Evolutionary conservation across 306 rosid species (phyloP).

Genomic region (Herpetospermum pedunculosum): DNA sequence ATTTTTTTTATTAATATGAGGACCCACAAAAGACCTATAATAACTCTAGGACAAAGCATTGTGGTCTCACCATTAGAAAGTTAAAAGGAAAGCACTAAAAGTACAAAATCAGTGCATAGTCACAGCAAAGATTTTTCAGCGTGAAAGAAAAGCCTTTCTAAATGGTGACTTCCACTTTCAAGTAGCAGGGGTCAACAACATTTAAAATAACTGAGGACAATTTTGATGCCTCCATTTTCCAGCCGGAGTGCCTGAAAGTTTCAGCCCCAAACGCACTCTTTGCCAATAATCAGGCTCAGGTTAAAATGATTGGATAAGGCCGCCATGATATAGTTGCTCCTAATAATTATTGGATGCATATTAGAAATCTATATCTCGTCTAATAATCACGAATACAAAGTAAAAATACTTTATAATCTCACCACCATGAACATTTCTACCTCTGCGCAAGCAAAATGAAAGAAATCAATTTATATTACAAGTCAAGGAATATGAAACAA

Average conservation of each 20-base stretch:
- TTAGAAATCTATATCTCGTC: too few species aligned
- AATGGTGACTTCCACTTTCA: background rate
- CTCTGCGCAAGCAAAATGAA: too few species aligned
- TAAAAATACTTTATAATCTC: too few species aligned
- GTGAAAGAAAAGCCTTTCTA: conserved; percentile 2
- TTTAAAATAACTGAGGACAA: background rate
- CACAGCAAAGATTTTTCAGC: background rate
- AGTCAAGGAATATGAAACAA: background rate
- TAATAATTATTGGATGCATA: too few species aligned
- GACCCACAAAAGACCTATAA: background rate
- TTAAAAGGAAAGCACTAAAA: background rate
- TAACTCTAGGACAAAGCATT: background rate
- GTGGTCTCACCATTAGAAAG: background rate
- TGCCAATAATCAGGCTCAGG: too few species aligned
- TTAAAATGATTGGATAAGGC: too few species aligned
- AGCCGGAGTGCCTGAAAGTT: background rate
- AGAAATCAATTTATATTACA: background rate
- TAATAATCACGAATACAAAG: too few species aligned
- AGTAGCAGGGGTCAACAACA: background rate
- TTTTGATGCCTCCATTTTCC: background rate
- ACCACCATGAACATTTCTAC: too few species aligned
- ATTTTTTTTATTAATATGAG: background rate
- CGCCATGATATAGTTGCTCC: too few species aligned
- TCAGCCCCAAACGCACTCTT: background rate
- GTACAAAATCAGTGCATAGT: background rate